phyloP scores from a whole-genome alignment of 495 filamentous ascomycete species.

The Chaetomidium leptoderma region DNA sequence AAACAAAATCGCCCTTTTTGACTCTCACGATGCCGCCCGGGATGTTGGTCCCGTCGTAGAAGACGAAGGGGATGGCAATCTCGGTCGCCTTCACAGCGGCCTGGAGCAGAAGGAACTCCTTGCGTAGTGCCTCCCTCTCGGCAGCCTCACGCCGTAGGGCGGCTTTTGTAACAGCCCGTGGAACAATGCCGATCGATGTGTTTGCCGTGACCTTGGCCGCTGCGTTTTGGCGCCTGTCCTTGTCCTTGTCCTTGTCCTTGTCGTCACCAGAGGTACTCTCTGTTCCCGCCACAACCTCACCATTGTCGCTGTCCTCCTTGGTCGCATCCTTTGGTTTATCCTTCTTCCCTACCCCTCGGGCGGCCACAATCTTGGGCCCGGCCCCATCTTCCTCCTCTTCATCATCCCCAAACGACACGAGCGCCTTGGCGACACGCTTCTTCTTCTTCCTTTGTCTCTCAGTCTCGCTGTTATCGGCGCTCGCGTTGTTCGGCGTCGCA shows the following conservation, averaged over 20 bases:
- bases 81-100: conserved; percentile 85
- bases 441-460: conserved; percentile 40
- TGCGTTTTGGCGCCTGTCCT: not conserved
- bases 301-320: not conserved
- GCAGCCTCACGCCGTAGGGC: conserved; percentile 75
- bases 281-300: not conserved
- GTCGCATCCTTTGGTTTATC: conserved; percentile 15
- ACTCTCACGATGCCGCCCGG: conserved; percentile 74
- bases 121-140: conserved; percentile 74
- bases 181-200: conserved; percentile 59
- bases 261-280: not conserved
- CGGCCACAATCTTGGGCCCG: conserved; percentile 30
- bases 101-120: conserved; percentile 79
- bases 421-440: conserved; percentile 34
- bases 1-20: conserved; percentile 88
- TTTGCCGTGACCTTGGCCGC: conserved; percentile 59
- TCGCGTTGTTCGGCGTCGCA: conserved; percentile 38
- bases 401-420: conserved; percentile 43
- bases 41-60: conserved; percentile 97
- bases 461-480: conserved; percentile 42
- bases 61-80: conserved; percentile 90
- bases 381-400: conserved; percentile 29
- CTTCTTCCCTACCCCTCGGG: conserved; percentile 32
- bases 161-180: conserved; percentile 81
- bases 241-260: conserved; percentile 5